Evolutionary conservation across 495 filamentous ascomycete genomes (phyloP).

Genomic region (Neurospora terricola): DNA sequence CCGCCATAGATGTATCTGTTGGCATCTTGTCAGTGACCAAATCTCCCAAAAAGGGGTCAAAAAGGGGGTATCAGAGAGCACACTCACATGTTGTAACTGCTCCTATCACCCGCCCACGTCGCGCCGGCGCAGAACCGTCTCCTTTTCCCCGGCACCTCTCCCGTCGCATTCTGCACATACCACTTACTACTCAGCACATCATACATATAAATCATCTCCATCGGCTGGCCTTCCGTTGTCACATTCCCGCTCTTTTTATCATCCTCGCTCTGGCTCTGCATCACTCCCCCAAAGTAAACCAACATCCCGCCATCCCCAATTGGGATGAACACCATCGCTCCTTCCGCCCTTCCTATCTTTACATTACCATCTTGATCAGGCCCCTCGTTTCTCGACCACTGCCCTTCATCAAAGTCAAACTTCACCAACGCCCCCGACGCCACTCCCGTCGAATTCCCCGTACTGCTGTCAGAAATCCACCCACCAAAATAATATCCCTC

Average conservation of each 20-base stretch:
- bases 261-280: neutral
- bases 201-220: conserved; percentile 39
- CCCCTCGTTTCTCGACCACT: neutral
- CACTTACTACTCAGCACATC: conserved; percentile 42
- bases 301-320: conserved; percentile 43
- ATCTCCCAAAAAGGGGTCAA: neutral
- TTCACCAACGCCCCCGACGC: neutral
- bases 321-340: conserved; percentile 38
- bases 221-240: conserved; percentile 17
- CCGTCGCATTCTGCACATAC: conserved; percentile 43
- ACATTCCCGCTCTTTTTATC: conserved; percentile 22
- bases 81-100: conserved; percentile 45
- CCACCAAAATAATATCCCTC: conserved; percentile 33
- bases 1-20: conserved; percentile 45
- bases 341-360: conserved; percentile 29
- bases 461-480: conserved; percentile 29
- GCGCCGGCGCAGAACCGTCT: conserved; percentile 46
- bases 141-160: conserved; percentile 33
- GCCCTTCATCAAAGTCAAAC: neutral
- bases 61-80: neutral
- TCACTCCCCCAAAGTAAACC: conserved; percentile 42
- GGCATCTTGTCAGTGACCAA: neutral
- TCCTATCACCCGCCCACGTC: conserved; percentile 43
- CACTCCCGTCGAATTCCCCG: neutral
- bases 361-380: neutral